These are phyloP conservation scores for Cercospora brassicicola DNA, from an alignment of 2,329 filamentous ascomycete species.

Conservation along the genomic window DNA sequence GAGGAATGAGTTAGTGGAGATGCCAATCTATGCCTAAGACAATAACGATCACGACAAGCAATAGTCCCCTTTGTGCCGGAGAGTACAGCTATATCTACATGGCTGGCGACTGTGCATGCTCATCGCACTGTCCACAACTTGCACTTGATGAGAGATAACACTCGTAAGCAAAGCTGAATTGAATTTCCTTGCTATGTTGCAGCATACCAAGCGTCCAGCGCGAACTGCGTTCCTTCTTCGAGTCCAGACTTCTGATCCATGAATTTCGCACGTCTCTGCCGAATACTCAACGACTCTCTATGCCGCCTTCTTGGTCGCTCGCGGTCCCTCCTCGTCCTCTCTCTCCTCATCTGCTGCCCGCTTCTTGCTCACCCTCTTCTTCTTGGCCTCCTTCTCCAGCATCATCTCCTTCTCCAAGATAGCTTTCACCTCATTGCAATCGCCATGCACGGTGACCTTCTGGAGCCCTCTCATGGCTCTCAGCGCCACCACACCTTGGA, in stretches of 20 bases:
- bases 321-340: neutral
- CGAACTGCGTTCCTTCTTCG: neutral
- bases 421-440: neutral
- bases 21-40: too few relatives aligned
- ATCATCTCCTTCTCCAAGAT: neutral
- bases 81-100: neutral
- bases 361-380: neutral
- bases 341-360: neutral
- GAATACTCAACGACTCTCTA: neutral
- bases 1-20: too few relatives aligned
- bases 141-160: neutral
- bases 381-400: neutral
- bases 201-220: neutral
- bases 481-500: neutral
- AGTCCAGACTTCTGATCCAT: neutral
- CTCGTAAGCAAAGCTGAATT: neutral
- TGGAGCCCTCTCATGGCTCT: neutral
- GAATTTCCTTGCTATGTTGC: neutral
- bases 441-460: neutral
- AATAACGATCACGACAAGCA: too few relatives aligned
- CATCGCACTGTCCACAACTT: neutral
- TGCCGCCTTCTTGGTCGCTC: neutral
- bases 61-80: neutral
- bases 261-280: neutral
- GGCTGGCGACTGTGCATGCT: neutral